A percentile compares a stretch with the other conserved stretches of the same genome.
phyloP scores from a whole-genome alignment of 2,329 filamentous ascomycete genomes.

The Sordariomycetes sp. region DNA sequence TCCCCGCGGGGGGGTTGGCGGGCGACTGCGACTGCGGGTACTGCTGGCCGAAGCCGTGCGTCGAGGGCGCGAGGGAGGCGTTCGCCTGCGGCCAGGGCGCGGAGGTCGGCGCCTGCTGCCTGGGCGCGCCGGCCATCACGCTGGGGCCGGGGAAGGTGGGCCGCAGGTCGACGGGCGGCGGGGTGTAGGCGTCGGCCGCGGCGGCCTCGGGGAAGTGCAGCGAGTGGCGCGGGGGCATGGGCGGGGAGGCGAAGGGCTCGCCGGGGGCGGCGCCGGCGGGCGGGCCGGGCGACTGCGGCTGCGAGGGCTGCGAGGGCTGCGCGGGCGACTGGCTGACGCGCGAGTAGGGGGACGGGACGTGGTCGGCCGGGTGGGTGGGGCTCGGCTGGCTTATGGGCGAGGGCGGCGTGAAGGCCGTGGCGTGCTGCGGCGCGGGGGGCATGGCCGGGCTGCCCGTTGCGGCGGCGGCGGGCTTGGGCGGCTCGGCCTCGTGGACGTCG shows the following conservation, averaged over 20 bases:
- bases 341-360: conserved; percentile 4
- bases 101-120: neutral
- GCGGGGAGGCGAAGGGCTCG: neutral
- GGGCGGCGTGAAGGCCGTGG: conserved; percentile 12
- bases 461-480: conserved; percentile 9
- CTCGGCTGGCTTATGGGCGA: conserved; percentile 21
- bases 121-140: neutral
- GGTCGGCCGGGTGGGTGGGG: conserved; percentile 2
- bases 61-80: neutral
- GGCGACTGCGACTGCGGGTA: neutral
- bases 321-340: conserved; percentile 4
- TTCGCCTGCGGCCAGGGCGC: neutral
- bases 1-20: neutral
- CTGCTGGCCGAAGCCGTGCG: neutral
- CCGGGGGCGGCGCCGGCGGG: neutral
- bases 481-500: conserved; percentile 19
- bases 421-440: conserved; percentile 12
- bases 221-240: neutral
- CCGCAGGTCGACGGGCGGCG: neutral
- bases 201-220: neutral
- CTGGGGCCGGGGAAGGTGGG: conserved; percentile 2
- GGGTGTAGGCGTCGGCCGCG: neutral
- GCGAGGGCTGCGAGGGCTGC: conserved; percentile 1
- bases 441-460: conserved; percentile 16
- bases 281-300: conserved; percentile 8